Evolutionary conservation across 306 rosid species (phyloP), one percentile per base, ranked within the genome.

Genomic region (Crataegus laevigata): DNA sequence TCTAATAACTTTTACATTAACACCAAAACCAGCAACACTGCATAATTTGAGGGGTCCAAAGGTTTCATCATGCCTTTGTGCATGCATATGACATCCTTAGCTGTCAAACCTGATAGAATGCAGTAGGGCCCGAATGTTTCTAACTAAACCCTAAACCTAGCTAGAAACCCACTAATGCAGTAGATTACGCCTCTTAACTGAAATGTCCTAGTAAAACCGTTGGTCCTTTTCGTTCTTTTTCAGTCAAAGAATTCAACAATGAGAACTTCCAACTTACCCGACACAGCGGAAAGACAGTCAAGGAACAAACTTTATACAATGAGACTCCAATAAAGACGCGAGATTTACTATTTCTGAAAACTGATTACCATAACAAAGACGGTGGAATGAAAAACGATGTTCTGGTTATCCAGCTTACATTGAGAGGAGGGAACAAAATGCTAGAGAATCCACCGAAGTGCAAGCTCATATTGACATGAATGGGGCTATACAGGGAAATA

Each of bases 401-500:
- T 66, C 55, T 17, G 21, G 57, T 54, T 12, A 43, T n/a, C 11
- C 18, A 50, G 28, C 65, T 70, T 70, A 64, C 78, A 66, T 63
- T 65, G 19, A 69, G 30, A 68, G 68, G 69, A 65, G 43, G 77
- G 50, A 47, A 57, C 32, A 65, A 32, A 73, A 51, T 14, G 69
- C 59, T 61, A 28, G 69, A 78, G 18, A 69, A 80, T 51, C 78
- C 63, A 79, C 45, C 34, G 0, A 69, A n/a, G 29, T 24, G 51
- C 32, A 40, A 71, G 54, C 66, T 65, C 73, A 29, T 74, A 69
- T 69, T 51, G 68, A 81, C 76, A 61, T 66, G 40, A 69, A 76
- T 66, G 29, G 61, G 61, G 77, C 60, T 43, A 52, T 78, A 84
- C 87, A 86, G 74, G 28, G 57, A 57, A 36, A 18, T 25, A 75